These are phyloP conservation scores for Phytophthora nicotianae DNA, from an alignment of 352 stramenopile species.

Conservation along the genomic window DNA sequence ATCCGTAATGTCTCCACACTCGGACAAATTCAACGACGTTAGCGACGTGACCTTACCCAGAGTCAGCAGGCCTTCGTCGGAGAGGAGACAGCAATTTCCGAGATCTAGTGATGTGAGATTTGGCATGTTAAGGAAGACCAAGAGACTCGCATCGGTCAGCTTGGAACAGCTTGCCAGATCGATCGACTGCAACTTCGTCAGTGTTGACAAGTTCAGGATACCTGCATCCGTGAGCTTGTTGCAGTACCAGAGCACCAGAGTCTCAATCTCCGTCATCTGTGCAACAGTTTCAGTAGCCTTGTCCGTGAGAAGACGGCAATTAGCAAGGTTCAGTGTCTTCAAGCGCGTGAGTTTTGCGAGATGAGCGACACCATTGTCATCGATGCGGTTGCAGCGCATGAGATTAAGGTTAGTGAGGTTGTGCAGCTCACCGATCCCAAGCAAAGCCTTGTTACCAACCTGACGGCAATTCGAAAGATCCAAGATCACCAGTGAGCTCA, in stretches of 20 bases:
- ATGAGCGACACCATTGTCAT: slow-evolving; percentile 56
- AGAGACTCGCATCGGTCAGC: slow-evolving; percentile 59
- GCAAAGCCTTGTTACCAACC: slow-evolving; percentile 64
- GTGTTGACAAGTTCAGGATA: slow-evolving; percentile 40
- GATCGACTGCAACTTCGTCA: slow-evolving; percentile 65
- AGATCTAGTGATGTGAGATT: slow-evolving; percentile 74
- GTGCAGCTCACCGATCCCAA: slow-evolving; percentile 55
- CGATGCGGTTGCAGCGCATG: slow-evolving; percentile 81
- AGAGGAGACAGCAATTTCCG: slow-evolving; percentile 80
- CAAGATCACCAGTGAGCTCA: slow-evolving; percentile 60
- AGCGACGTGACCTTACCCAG: slow-evolving; percentile 56
- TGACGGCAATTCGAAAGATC: slow-evolving; percentile 81
- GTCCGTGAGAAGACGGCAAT: slow-evolving; percentile 83
- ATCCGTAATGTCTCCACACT: slow-evolving; percentile 77
- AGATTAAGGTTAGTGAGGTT: slow-evolving; percentile 79
- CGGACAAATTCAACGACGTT: slow-evolving; percentile 72
- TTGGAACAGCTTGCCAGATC: slow-evolving; percentile 80
- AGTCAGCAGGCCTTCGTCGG: slow-evolving; percentile 58
- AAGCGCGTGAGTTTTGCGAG: slow-evolving; percentile 51
- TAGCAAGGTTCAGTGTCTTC: slow-evolving; percentile 79
- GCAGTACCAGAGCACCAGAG: slow-evolving; percentile 84
- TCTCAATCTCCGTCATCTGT: slow-evolving; percentile 55
- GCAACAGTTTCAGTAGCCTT: slow-evolving; percentile 43
- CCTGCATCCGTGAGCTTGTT: slow-evolving; percentile 81
- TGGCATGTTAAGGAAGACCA: slow-evolving; percentile 56